Evolutionary conservation across 306 rosid genomes (phyloP).

Genomic region (Vigna mungo): DNA sequence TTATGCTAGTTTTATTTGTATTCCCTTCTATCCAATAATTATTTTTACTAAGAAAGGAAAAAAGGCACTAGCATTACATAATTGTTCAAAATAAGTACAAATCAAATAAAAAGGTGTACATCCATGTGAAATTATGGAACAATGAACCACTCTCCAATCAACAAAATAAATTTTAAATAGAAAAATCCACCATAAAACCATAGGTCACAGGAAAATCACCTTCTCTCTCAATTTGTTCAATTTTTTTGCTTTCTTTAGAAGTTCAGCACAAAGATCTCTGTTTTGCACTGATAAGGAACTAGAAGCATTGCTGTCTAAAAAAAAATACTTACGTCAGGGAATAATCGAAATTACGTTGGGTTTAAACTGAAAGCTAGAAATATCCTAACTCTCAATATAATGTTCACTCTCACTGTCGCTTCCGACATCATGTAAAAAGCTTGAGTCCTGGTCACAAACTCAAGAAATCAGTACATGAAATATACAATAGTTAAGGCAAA

Average conservation of each 20-base stretch:
- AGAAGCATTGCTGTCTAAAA: constrained; percentile 56
- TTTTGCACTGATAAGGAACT: constrained; percentile 62
- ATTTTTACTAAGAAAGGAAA: not conserved
- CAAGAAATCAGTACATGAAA: constrained; percentile 41
- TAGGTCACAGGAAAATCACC: constrained; percentile 54
- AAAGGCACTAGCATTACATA: constrained; percentile 9
- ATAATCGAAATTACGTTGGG: not conserved
- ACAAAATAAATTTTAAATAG: constrained; percentile 23
- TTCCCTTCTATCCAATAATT: not conserved
- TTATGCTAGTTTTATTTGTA: not conserved
- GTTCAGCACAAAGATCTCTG: constrained; percentile 60
- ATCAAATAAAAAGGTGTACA: not conserved
- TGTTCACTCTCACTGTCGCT: constrained; percentile 56
- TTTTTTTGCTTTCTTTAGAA: constrained; percentile 60
- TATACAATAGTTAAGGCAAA: constrained; percentile 23
- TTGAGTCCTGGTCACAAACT: constrained; percentile 61
- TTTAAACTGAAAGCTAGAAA: constrained; percentile 29
- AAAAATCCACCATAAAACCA: constrained; percentile 22
- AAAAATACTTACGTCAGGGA: constrained; percentile 37
- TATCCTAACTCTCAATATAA: constrained; percentile 55
- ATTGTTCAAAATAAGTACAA: constrained; percentile 31
- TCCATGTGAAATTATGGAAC: constrained; percentile 4
- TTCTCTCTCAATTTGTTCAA: constrained; percentile 73
- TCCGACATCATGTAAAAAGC: constrained; percentile 41
- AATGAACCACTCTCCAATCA: constrained; percentile 14